Percentiles rank a stretch among this genome's conserved stretches.
These are phyloP conservation scores for Fusarium liriodendri DNA, from an alignment of 2,329 filamentous ascomycete species.

Conservation along the genomic window DNA sequence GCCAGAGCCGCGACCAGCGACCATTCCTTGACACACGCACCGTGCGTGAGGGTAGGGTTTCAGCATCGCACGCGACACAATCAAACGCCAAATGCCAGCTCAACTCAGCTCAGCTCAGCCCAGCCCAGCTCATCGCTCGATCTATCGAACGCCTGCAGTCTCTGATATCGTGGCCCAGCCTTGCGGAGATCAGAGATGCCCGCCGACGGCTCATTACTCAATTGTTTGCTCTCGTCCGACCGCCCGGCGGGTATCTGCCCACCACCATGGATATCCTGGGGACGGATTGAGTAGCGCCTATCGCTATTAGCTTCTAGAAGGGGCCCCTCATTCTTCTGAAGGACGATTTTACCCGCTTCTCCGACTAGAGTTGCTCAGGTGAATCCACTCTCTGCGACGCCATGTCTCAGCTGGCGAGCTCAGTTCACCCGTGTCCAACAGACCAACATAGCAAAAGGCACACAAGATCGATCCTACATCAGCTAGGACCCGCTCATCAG, in stretches of 20 bases:
- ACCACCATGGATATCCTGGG: neutral
- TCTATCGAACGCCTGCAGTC: neutral
- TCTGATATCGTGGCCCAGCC: slow-evolving; percentile 1
- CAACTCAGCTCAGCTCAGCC: neutral
- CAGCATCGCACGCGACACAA: slow-evolving; percentile 11
- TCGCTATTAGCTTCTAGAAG: slow-evolving; percentile 13
- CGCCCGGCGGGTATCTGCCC: neutral
- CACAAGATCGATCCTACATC: slow-evolving; percentile 31
- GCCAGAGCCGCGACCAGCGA: neutral
- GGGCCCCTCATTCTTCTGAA: slow-evolving; percentile 1
- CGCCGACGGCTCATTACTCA: neutral
- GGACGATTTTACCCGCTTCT: slow-evolving; percentile 3
- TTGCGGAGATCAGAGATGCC: neutral
- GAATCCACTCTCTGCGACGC: slow-evolving; percentile 11
- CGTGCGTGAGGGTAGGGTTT: slow-evolving; percentile 6
- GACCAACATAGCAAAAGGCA: slow-evolving; percentile 11
- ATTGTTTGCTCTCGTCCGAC: neutral
- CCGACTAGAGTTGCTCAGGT: slow-evolving; percentile 1
- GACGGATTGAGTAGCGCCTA: neutral
- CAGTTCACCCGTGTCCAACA: slow-evolving; percentile 18
- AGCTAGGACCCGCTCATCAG: neutral
- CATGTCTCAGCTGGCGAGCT: slow-evolving; percentile 26
- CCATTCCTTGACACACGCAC: slow-evolving; percentile 7
- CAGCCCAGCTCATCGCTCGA: slow-evolving; percentile 4
- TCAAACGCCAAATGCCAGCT: slow-evolving; percentile 3